A percentile compares a stretch with the other conserved stretches of the same genome.
Evolutionary conservation across 2,329 filamentous ascomycete species (phyloP).

Genomic region (Calonectria pteridis): DNA sequence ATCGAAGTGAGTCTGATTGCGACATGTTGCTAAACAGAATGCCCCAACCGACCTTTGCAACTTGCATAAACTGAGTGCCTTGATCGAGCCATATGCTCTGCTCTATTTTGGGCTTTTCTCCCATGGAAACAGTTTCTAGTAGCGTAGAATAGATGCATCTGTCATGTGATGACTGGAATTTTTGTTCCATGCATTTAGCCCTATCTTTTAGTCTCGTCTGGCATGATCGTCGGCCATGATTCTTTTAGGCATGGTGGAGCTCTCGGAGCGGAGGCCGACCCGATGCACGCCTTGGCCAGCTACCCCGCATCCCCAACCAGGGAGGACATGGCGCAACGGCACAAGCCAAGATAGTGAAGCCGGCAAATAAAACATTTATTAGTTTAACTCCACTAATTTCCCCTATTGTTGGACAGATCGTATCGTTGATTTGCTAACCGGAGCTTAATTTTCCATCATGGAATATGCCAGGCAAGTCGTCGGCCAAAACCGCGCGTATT

Average conservation of each 20-base stretch:
- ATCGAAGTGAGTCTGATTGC: background rate
- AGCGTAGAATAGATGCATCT: background rate
- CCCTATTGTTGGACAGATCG: background rate
- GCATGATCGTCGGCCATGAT: background rate
- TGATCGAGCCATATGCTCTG: background rate
- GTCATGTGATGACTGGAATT: background rate
- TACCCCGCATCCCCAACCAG: conserved; percentile 10
- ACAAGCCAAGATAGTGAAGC: background rate
- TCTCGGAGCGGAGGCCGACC: conserved; percentile 17
- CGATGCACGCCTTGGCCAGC: background rate
- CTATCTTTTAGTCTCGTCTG: background rate
- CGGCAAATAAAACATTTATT: background rate
- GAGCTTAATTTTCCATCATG: background rate
- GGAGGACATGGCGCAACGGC: background rate
- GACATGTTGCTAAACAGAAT: background rate
- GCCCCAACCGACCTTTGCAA: background rate
- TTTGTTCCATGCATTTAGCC: background rate
- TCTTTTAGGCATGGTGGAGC: background rate
- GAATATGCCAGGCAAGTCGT: background rate
- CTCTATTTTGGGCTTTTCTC: background rate
- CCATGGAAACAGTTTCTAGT: background rate
- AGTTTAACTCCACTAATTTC: conserved; percentile 8
- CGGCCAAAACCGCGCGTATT: background rate
- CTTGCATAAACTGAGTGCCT: background rate
- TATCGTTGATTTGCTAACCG: background rate